Evolutionary conservation across 768 basidiomycete genomes (phyloP), one percentile per base, ranked within the genome.

Genomic region (Mycena rebaudengoi): DNA sequence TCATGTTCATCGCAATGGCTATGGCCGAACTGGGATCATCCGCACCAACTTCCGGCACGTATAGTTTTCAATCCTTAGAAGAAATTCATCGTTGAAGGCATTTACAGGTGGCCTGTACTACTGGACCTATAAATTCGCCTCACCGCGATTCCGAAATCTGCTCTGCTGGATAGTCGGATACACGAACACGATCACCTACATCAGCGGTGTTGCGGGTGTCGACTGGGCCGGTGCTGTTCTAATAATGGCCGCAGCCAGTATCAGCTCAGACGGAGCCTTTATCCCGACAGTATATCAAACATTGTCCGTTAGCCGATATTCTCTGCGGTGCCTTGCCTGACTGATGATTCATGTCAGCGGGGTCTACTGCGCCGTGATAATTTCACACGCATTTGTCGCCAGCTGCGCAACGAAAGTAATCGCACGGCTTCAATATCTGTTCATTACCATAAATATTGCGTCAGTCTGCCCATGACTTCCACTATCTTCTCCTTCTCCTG

Each of bases 1-100:
- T 91, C 56, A 70, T 89, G 14, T 77, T 83, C 37, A 82, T 91
- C 26, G 90, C 86, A 2, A 71, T 90, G 66, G 79, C 89, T 18
- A 86, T 92, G 85, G 89, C 85, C 1, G 89, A 91, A 69, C 78
- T 90, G 6, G 89, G 84, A 2, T 89, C 87, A 16, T 85, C 88
- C 2, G 88, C 87, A 4, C 90, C 90, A 88, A 58, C 56, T 7
- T 58, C 56, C 0, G 56, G 56, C 40, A 48, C 33, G 54, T 23
- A 37, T 4, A 14, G 14, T 5, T 18, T 23, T n/a, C 28, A 10
- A 1, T 35, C 32, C 14, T 10, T 23, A 8, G 11, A 8, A 20
- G 5, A 23, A 5, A n/a, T 12, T 51, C 11, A 7, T 2, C 33
- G 23, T 35, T 32, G 13, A 35, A 5, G 23, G 23, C 5, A 21